Evolutionary conservation across 2,329 filamentous ascomycete species (phyloP).

Genomic region (Alternaria infectoria): DNA sequence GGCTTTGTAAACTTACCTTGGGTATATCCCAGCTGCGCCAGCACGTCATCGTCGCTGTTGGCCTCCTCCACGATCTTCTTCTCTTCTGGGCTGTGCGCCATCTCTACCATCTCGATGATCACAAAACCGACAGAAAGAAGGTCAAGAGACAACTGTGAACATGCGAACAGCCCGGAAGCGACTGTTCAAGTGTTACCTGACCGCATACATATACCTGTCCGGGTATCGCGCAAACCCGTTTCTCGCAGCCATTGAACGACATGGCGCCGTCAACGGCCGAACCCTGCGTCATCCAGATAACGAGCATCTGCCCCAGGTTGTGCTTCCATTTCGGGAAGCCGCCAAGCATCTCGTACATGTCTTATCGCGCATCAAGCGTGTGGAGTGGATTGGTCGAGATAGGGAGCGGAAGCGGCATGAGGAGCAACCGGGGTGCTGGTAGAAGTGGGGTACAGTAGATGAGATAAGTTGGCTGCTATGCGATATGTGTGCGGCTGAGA

Average conservation of each 20-base stretch:
- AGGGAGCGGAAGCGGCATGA: constrained; percentile 7
- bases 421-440: constrained; percentile 1
- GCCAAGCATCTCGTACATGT: constrained; percentile 17
- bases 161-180: background rate
- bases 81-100: constrained; percentile 20
- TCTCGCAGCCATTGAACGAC: background rate
- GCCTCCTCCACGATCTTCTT: constrained; percentile 32
- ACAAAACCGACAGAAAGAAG: background rate
- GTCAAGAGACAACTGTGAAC: background rate
- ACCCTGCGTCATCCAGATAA: constrained; percentile 13
- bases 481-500: background rate
- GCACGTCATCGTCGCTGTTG: constrained; percentile 47
- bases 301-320: background rate
- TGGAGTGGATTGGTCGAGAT: constrained; percentile 29
- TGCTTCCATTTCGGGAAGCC: constrained; percentile 5
- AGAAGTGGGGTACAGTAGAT: constrained; percentile 13
- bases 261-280: background rate
- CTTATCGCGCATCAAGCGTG: constrained; percentile 25
- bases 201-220: constrained; percentile 5
- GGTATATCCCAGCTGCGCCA: constrained; percentile 51
- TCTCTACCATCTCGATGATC: background rate
- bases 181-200: background rate
- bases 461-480: too few relatives aligned
- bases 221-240: constrained; percentile 11
- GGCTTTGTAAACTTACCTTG: constrained; percentile 33